Evolutionary conservation across 768 basidiomycete species (phyloP).

Genomic region (Boletus sensibilis): DNA sequence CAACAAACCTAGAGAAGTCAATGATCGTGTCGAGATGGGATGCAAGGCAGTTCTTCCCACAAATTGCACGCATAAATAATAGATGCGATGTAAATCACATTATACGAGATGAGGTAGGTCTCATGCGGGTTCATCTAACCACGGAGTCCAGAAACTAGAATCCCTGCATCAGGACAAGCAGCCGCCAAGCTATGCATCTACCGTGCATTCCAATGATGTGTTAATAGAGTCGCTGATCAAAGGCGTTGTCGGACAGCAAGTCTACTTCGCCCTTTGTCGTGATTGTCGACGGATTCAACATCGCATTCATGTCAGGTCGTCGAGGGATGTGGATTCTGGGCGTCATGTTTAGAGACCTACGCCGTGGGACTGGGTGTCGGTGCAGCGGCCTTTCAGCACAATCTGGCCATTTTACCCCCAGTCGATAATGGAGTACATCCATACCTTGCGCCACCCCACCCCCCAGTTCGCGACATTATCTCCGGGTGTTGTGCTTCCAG

Average conservation of each 20-base stretch:
- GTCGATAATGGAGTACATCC: slow-evolving; percentile 38
- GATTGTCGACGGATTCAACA: not conserved
- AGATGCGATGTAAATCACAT: not conserved
- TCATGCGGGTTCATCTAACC: no score
- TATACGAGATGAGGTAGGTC: not conserved
- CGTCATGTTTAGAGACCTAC: slow-evolving; percentile 49
- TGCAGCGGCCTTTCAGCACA: slow-evolving; percentile 46
- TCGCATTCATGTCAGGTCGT: slow-evolving; percentile 25
- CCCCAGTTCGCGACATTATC: slow-evolving; percentile 62
- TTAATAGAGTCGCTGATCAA: slow-evolving; percentile 19
- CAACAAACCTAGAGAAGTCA: not conserved
- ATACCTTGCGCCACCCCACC: slow-evolving; percentile 49
- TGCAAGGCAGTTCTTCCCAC: not conserved
- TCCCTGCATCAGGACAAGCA: not conserved
- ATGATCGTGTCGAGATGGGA: not conserved
- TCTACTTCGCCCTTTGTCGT: not conserved
- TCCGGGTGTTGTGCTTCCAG: slow-evolving; percentile 60
- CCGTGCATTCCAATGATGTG: not conserved
- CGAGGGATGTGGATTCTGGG: no score
- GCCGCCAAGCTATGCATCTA: not conserved
- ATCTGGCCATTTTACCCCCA: slow-evolving; percentile 50
- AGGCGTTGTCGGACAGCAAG: slow-evolving; percentile 14
- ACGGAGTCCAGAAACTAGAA: not conserved
- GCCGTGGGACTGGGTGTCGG: slow-evolving; percentile 45
- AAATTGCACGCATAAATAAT: not conserved